Evolutionary conservation across 768 basidiomycete species (phyloP).

Genomic region (Tulasnella sp.): DNA sequence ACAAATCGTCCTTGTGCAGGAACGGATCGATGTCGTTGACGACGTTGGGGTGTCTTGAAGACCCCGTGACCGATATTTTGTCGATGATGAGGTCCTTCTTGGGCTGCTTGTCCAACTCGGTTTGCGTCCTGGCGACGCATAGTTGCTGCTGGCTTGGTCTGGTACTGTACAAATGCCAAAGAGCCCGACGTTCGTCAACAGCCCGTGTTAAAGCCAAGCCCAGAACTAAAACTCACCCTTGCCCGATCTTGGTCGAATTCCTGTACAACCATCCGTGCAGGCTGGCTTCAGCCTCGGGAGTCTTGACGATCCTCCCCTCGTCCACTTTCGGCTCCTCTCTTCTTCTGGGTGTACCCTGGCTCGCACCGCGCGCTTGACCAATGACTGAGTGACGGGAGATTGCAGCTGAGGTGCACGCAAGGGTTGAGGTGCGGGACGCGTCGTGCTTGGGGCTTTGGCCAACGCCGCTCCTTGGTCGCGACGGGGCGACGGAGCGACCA

Average conservation of each 20-base stretch:
- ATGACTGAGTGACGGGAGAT: slow-evolving; percentile 54
- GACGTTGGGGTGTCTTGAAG: slow-evolving; percentile 95
- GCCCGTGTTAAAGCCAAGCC: no score
- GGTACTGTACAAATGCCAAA: no score
- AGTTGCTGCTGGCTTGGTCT: no score
- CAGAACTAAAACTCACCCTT: no score
- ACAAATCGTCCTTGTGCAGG: slow-evolving; percentile 94
- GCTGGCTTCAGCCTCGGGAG: no score
- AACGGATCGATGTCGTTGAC: slow-evolving; percentile 99
- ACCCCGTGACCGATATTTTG: slow-evolving; percentile 98
- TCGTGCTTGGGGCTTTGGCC: background rate
- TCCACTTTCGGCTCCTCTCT: slow-evolving; percentile 67
- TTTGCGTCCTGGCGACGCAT: slow-evolving; percentile 98
- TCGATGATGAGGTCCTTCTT: slow-evolving; percentile 99
- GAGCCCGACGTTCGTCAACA: no score
- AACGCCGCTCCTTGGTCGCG: no score
- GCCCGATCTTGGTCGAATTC: no score
- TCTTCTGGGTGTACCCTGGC: slow-evolving; percentile 45
- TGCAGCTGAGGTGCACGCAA: slow-evolving; percentile 28
- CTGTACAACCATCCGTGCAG: no score
- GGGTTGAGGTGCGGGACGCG: slow-evolving; percentile 14
- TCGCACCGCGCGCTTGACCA: slow-evolving; percentile 33
- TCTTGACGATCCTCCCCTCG: no score
- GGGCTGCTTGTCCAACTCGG: slow-evolving; percentile 99
- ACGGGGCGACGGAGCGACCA: no score